These are phyloP conservation scores for Xanthoconium separans DNA, from an alignment of 1,284 basidiomycete species.

Conservation along the genomic window DNA sequence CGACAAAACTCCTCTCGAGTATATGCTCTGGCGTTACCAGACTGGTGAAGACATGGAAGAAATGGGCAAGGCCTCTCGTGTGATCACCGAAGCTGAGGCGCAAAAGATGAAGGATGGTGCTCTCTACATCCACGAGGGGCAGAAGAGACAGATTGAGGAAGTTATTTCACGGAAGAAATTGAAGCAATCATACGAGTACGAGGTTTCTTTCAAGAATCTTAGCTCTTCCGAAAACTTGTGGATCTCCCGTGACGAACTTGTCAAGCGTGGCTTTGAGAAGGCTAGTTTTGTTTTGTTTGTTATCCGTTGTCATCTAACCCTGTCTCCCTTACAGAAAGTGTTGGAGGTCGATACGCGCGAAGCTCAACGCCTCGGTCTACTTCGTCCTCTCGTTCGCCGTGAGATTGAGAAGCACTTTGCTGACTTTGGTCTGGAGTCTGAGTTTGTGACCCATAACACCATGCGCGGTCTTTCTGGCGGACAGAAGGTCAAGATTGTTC, in stretches of 20 bases:
- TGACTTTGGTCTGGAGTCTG: constrained; percentile 94
- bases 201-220: constrained; percentile 90
- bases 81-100: constrained; percentile 85
- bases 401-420: constrained; percentile 98
- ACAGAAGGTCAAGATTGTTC: constrained; percentile 99
- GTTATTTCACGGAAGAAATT: constrained; percentile 92
- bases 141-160: constrained; percentile 95
- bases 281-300: constrained; percentile 32
- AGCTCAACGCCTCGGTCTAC: constrained; percentile 93
- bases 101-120: constrained; percentile 98
- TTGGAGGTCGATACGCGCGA: constrained; percentile 97
- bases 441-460: constrained; percentile 96
- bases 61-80: constrained; percentile 87
- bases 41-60: constrained; percentile 98
- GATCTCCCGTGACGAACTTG: constrained; percentile 93
- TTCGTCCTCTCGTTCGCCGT: constrained; percentile 94
- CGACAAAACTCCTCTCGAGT: constrained; percentile 97
- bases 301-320: neutral
- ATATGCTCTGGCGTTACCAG: constrained; percentile 99
- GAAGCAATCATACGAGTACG: constrained; percentile 99
- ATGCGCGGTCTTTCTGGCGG: constrained; percentile 98
- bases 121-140: constrained; percentile 84
- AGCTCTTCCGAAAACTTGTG: constrained; percentile 96
- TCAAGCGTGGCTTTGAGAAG: constrained; percentile 98
- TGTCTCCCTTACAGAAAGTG: constrained; percentile 63